Base-by-base conservation (phyloP, 1,139 yeast genomes). In the Geotrichum phurueaensis region DNA sequence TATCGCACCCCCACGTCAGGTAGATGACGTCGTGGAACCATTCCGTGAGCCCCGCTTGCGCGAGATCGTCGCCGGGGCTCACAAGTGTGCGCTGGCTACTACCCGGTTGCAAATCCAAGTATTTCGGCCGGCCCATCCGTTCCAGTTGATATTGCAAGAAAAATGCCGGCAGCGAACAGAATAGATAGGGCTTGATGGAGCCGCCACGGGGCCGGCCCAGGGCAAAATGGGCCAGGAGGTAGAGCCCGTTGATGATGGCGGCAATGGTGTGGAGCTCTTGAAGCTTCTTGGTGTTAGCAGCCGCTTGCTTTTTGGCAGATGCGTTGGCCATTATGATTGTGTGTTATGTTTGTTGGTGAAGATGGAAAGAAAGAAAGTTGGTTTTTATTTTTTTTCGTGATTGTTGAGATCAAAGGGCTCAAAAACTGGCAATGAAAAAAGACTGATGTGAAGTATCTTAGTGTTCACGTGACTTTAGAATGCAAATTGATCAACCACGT, bases 21-120 rank as follows among this genome's bases (percentile, higher is more conserved):
- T 89, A 89, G 60, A 89, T 78, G 25, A 88, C 74, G 70, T 89
- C 96, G 69, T 86, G 86, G 75, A 88, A 75, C 75, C 87, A 88
- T 72, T 89, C 96, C 23, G 85, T 86, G 53, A 89, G 75, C 0
- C 96, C 96, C 2, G 76, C 73, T 63, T 84, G 89, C 54, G 74
- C 73, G 63, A 89, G 77, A 69, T 89, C 92, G 53, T 81, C 84
- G 1, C 96, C 96, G 1, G 87, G 72, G 25, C 73, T 75, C 1
- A 81, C 70, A 59, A 88, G 75, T 1, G 31, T 29, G 2, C 9
- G 47, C 23, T 56, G 56, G 1, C 48, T 31, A n/a, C 50, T 36
- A 12, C 50, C 58, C 27, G 58, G 48, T 3, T 43, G 50, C 6
- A 49, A 43, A 15, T 20, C 9, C 48, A 78, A 79, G 65, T 78